Conservation (phyloP, 192 early-diverging fungal species). For the Rhizophlyctis rosea region DNA sequence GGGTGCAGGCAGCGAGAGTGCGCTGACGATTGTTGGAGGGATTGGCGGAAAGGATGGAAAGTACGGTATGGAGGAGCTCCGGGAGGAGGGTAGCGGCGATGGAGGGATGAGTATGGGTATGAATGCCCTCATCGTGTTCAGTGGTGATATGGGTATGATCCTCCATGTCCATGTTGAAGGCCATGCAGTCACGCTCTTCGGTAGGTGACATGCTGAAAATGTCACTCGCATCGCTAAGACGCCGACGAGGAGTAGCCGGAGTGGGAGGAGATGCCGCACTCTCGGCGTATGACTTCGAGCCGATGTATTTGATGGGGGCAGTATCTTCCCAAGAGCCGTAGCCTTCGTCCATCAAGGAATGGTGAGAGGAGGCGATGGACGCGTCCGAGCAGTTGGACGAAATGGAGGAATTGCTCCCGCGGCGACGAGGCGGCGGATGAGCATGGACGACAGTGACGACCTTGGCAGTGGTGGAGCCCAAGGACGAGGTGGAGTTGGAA, state of each 20-base stretch:
- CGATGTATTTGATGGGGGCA: not conserved
- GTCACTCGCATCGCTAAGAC: too few species aligned
- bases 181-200: not conserved
- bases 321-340: slow-evolving; percentile 14
- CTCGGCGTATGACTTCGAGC: not conserved
- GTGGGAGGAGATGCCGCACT: not conserved
- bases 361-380: not conserved
- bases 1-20: slow-evolving; percentile 9
- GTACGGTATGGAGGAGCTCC: slow-evolving; percentile 2
- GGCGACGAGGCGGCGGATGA: not conserved
- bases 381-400: not conserved
- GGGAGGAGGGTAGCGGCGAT: slow-evolving; percentile 2
- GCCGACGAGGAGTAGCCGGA: not conserved
- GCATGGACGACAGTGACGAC: not conserved
- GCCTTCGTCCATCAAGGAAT: slow-evolving; percentile 8
- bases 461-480: too few species aligned
- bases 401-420: not conserved
- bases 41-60: not conserved
- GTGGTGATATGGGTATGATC: not conserved
- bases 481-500: too few species aligned
- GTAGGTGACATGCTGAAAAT: too few species aligned
- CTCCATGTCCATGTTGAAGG: not conserved
- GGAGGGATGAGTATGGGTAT: not conserved
- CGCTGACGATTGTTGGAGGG: not conserved
- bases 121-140: not conserved